Base-by-base conservation (phyloP, 164 flowering plant species). In the Buxus sempervirens region DNA sequence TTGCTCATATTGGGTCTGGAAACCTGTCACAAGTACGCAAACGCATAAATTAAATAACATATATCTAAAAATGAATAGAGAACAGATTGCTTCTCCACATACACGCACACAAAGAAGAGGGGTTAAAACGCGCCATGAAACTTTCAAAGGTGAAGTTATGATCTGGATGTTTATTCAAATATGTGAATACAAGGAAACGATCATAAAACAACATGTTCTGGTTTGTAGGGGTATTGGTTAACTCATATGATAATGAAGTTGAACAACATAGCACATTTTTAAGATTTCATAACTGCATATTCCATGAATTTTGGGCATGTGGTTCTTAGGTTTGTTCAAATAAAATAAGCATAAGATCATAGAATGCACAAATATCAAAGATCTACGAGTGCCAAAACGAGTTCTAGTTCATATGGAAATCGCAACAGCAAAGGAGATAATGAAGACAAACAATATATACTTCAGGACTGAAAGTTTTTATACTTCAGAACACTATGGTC, bases 1-100 rank as follows among this genome's bases (percentile, higher is more conserved):
- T 85, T 73, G 54, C 74, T 73, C 89, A 89, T 79, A 74, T 80
- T 83, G 65, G 86, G 82, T 65, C 90, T 82, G 48, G 91, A 84
- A 3, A 95, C 96, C 97, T 95, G 82, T 61, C 48, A 60, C 36
- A 64, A 64, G 66, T 0, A 62, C 49, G 23, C 54, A 13, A 32
- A 32, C 38, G 7, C 38, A 32, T 32, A 32, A 32, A 32, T 32
- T 3, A 32, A 32, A 32, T 7, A 32, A 32, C 5, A 7, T 3
- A 32, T 32, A 32, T 32, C 38, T 7, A 3, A 32, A 32, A 32
- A 3, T 3, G 38, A 32, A 32, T 32, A 7, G 38, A 32, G 7
- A 3, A 32, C 7, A 32, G 38, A 3, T 3, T 32, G 38, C 38
- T 32, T 5, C 32, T 5, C 22, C 4, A 69, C 25, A 58, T 9